Percentiles rank a stretch among this genome's conserved stretches.
Conservation (phyloP, 2,329 filamentous ascomycete genomes). For the Apiospora hydei region DNA sequence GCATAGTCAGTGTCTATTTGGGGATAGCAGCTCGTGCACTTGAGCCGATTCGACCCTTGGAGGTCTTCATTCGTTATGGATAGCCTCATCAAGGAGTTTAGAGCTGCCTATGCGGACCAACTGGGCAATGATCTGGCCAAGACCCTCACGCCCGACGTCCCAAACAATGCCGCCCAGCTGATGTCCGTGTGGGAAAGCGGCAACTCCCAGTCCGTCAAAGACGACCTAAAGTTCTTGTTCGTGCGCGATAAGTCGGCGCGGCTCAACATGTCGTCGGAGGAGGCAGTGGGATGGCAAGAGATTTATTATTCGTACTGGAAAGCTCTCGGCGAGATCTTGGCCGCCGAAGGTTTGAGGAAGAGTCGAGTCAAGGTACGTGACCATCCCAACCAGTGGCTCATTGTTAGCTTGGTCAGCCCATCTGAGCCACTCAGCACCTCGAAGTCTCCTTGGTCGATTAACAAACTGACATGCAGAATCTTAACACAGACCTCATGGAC, state of each 20-base stretch:
- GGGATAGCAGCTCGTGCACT: background rate
- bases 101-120: constrained; percentile 66
- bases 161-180: constrained; percentile 70
- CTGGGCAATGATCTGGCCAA: constrained; percentile 78
- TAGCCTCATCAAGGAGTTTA: constrained; percentile 76
- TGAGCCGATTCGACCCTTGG: background rate
- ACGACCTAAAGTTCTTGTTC: constrained; percentile 77
- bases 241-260: constrained; percentile 63
- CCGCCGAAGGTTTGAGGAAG: constrained; percentile 61
- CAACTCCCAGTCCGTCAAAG: constrained; percentile 69
- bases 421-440: background rate
- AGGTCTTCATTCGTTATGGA: constrained; percentile 64
- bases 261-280: constrained; percentile 66
- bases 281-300: constrained; percentile 84
- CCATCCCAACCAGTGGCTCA: background rate
- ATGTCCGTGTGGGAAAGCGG: constrained; percentile 75
- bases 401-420: background rate
- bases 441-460: constrained; percentile 4
- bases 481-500: constrained; percentile 67
- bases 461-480: constrained; percentile 26
- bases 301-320: constrained; percentile 88
- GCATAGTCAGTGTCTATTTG: background rate
- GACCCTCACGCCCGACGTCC: constrained; percentile 75
- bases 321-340: constrained; percentile 75
- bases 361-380: constrained; percentile 40